phyloP scores from a whole-genome alignment of 2,329 filamentous ascomycete genomes.

The Talaromyces pinophilus region DNA sequence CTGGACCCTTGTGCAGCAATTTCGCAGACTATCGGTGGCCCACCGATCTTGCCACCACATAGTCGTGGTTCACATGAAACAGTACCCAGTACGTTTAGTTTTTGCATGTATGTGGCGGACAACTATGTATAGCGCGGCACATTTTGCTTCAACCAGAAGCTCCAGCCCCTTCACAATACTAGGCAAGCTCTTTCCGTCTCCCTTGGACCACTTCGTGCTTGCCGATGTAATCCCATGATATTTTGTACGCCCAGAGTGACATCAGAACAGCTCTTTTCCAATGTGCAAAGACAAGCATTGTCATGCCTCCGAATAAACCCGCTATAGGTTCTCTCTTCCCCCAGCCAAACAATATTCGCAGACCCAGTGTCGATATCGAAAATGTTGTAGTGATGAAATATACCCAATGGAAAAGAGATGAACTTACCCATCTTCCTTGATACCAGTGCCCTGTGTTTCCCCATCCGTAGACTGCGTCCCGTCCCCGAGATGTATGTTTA shows the following conservation, averaged over 20 bases:
- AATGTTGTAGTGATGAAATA: conserved; percentile 28
- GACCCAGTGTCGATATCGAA: conserved; percentile 20
- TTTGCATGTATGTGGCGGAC: conserved; percentile 12
- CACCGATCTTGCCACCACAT: conserved; percentile 7
- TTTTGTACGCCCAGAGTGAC: not conserved
- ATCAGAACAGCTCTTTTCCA: not conserved
- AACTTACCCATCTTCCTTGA: conserved; percentile 93
- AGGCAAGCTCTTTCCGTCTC: not conserved
- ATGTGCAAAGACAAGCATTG: not conserved
- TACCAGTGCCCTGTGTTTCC: conserved; percentile 46
- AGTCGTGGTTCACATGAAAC: conserved; percentile 18
- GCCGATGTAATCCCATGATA: not conserved
- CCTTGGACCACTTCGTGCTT: not conserved
- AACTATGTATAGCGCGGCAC: conserved; percentile 20
- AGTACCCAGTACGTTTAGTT: conserved; percentile 16
- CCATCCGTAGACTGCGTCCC: conserved; percentile 32
- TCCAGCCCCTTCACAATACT: not conserved
- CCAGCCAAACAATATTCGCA: conserved; percentile 8
- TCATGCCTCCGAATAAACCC: conserved; percentile 3
- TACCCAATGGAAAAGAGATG: conserved; percentile 25
- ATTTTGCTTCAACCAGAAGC: conserved; percentile 3
- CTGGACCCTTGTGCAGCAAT: conserved; percentile 22
- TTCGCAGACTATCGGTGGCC: conserved; percentile 7
- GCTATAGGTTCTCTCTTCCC: not conserved
- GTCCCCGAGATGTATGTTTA: conserved; percentile 32